Percentiles rank a stretch among this genome's conserved stretches.
Conservation (phyloP, 31 red algal species). For the Odonthalia washingtoniensis region DNA sequence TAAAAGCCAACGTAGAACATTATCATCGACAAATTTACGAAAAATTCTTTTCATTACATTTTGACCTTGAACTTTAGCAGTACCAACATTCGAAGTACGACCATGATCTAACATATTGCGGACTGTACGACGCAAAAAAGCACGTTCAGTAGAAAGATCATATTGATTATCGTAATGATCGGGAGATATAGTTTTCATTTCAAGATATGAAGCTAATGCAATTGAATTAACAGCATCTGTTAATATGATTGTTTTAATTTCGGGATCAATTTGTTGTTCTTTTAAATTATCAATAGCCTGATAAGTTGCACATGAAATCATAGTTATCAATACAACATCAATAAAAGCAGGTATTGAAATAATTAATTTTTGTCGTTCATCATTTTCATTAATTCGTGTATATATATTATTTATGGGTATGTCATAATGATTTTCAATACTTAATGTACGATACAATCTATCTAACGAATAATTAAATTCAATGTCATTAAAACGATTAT, state of each 20-base stretch:
- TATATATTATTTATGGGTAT: neutral
- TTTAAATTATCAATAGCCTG: neutral
- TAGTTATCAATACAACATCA: neutral
- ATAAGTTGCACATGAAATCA: neutral
- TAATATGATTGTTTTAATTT: neutral
- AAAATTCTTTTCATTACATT: conserved; percentile 32
- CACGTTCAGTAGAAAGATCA: neutral
- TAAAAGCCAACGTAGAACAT: no score
- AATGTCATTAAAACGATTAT: conserved; percentile 68
- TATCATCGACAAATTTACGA: conserved; percentile 44
- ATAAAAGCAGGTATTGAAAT: conserved; percentile 37
- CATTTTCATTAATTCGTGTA: conserved; percentile 23
- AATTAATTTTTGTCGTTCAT: conserved; percentile 39
- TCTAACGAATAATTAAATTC: conserved; percentile 86
- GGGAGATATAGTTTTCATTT: neutral
- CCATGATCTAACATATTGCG: no score
- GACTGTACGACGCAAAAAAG: neutral
- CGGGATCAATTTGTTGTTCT: neutral
- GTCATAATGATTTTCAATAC: conserved; percentile 69
- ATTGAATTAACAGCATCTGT: neutral
- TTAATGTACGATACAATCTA: conserved; percentile 68
- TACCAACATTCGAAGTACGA: no score
- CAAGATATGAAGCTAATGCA: neutral
- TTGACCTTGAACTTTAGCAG: no score
- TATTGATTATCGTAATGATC: neutral